Evolutionary conservation across 495 filamentous ascomycete genomes (phyloP), one percentile per base, ranked within the genome.

Genomic region (Hapsidospora chrysogenum): DNA sequence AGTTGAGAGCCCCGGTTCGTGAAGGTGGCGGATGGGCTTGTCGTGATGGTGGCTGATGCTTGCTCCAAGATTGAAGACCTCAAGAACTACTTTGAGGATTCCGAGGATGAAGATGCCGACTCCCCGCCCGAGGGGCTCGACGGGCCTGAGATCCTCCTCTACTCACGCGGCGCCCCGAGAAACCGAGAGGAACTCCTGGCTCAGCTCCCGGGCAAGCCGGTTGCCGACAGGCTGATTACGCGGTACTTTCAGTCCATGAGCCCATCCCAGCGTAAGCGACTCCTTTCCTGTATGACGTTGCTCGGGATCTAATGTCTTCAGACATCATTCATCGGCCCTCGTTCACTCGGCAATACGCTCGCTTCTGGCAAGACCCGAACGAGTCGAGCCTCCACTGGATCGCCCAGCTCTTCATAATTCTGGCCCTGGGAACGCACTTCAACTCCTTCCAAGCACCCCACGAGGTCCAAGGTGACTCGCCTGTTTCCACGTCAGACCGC

Each of bases 161-260:
- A 46, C 16, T 48, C 50, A 2, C 37, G 44, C 7, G 42, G 45
- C 10, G 44, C 31, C 0, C 46, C 38, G 8, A 49, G 35, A 22
- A 52, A 47, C 39, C 60, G 50, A 22, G 33, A 44, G 15, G 54
- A 64, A 3, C 41, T 68, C 9, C 22, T 68, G 9, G 49, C 44
- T 30, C 35, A 53, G 27, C 42, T 69, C 8, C 60, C 67, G 15
- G 35, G 50, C 9, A 54, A 52, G 23, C 17, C 45, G 0, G 40
- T 61, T 4, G 50, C 57, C 17, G 61, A 63, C 32, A 42, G 54
- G 33, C 36, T 69, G 21, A 55, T 66, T 30, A 57, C 57, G 41
- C 51, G 56, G 30, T 68, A 66, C 42, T 65, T 72, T 42, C 57
- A 57, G 38, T 62, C 62, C 10, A 56, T 55, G 35, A 61, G 57